Conservation (phyloP, 805 yeast genomes). For the Pichia cephalocereana region DNA sequence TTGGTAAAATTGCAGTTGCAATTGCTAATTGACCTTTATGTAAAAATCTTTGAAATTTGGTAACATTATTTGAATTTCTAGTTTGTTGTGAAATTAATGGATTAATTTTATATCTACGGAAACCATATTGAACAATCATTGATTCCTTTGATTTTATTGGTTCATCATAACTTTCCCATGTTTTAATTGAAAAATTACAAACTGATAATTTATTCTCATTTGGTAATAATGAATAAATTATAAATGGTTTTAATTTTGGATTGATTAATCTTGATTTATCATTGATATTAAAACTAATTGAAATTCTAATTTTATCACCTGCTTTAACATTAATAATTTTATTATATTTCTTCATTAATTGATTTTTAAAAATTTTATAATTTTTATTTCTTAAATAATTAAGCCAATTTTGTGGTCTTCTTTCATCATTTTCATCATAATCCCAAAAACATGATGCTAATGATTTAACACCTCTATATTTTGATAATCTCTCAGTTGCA, state of each 20-base stretch:
- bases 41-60: constrained; percentile 74
- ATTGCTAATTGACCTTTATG: constrained; percentile 68
- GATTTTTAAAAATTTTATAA: constrained; percentile 67
- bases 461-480: constrained; percentile 84
- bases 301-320: constrained; percentile 58
- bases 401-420: constrained; percentile 66
- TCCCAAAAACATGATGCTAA: constrained; percentile 81
- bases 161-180: constrained; percentile 84
- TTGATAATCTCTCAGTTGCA: constrained; percentile 63
- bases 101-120: constrained; percentile 71
- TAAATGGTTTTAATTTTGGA: constrained; percentile 41
- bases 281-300: constrained; percentile 45
- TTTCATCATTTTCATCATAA: constrained; percentile 68
- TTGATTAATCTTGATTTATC: constrained; percentile 36
- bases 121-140: constrained; percentile 85
- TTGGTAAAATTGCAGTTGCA: constrained; percentile 86
- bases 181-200: constrained; percentile 69
- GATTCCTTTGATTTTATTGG: constrained; percentile 81
- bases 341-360: constrained; percentile 50
- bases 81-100: constrained; percentile 80
- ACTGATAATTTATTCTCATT: constrained; percentile 85
- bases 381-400: constrained; percentile 66
- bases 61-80: constrained; percentile 73
- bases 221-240: constrained; percentile 63
- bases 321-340: constrained; percentile 39